Evolutionary conservation across 2,329 filamentous ascomycete species (phyloP).

Genomic region (Fusarium floridanum): DNA sequence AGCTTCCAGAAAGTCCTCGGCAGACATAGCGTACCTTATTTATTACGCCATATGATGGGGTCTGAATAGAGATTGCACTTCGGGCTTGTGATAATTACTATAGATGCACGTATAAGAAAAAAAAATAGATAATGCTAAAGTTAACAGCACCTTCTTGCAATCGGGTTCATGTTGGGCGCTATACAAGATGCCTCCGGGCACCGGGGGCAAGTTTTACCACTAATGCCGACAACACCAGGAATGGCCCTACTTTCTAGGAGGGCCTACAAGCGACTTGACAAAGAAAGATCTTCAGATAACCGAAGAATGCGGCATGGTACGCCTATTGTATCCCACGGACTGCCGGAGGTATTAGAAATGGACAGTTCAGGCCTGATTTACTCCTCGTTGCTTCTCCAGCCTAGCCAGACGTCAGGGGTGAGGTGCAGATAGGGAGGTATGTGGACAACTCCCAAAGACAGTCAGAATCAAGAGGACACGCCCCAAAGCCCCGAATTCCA

Average conservation of each 20-base stretch:
- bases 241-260: background rate
- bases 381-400: background rate
- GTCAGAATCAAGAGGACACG: too few relatives aligned
- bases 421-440: background rate
- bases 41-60: background rate
- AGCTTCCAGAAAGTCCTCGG: background rate
- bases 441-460: too few relatives aligned
- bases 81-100: background rate
- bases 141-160: background rate
- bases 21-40: background rate
- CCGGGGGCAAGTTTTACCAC: background rate
- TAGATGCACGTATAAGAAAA: background rate
- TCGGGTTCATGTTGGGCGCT: background rate
- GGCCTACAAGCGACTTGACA: background rate
- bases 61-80: background rate
- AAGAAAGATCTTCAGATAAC: background rate
- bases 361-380: rapidly evolving
- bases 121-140: background rate
- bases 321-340: background rate
- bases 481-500: too few relatives aligned
- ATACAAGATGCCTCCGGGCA: background rate
- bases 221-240: background rate
- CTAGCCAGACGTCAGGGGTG: too few relatives aligned
- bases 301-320: background rate
- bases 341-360: background rate